Conservation (phyloP, 495 filamentous ascomycete species). For the Penicillium bovifimosum region DNA sequence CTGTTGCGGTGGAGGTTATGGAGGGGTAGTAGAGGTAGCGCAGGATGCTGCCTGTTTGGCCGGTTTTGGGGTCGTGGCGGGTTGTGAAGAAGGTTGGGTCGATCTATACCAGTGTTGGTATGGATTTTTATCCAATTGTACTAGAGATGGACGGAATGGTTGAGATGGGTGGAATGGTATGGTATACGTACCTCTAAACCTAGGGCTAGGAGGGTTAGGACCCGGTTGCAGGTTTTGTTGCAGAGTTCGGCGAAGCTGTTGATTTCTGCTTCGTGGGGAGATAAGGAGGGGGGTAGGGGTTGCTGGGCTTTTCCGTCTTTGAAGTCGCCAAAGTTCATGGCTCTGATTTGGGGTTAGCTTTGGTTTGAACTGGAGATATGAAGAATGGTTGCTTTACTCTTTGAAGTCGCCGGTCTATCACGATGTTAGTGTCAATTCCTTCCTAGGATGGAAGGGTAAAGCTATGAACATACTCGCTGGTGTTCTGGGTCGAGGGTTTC, state of each 20-base stretch:
- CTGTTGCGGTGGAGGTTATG: constrained; percentile 35
- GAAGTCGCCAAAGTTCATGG: constrained; percentile 89
- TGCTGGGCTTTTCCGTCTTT: constrained; percentile 67
- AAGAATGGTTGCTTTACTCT: constrained; percentile 51
- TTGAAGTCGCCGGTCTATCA: constrained; percentile 81
- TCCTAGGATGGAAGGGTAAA: neutral
- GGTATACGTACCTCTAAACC: constrained; percentile 54
- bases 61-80: constrained; percentile 56
- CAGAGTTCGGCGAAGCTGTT: constrained; percentile 61
- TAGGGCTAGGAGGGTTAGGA: constrained; percentile 69
- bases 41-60: constrained; percentile 67
- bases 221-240: constrained; percentile 63
- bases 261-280: constrained; percentile 54
- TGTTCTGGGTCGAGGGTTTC: constrained; percentile 82
- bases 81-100: constrained; percentile 63
- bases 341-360: constrained; percentile 46
- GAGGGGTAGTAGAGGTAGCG: constrained; percentile 79
- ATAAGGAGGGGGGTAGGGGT: constrained; percentile 65
- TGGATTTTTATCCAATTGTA: neutral
- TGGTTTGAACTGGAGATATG: neutral
- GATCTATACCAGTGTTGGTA: constrained; percentile 31
- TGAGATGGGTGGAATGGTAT: too few species aligned
- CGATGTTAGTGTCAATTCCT: constrained; percentile 6
- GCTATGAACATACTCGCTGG: constrained; percentile 57
- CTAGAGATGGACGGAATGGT: too few species aligned